Conservation (phyloP, 2,329 filamentous ascomycete species). For the Fusarium pseudoanthophilum region DNA sequence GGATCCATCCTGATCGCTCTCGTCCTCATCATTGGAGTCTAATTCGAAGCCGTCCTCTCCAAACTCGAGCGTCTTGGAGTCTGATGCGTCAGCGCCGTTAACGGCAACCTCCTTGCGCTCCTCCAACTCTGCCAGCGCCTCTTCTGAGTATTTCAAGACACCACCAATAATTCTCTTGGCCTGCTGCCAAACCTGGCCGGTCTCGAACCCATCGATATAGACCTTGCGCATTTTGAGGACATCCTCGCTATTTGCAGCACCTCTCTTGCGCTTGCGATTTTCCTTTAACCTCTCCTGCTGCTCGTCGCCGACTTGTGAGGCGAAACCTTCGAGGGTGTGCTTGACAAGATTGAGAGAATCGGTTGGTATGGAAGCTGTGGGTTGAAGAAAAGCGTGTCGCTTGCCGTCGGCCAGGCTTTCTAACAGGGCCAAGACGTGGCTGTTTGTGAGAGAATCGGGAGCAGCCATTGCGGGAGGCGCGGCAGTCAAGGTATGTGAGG, state of each 20-base stretch:
- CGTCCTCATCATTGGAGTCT: slow-evolving; percentile 46
- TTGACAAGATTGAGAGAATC: slow-evolving; percentile 82
- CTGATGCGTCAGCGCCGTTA: slow-evolving; percentile 51
- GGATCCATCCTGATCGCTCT: slow-evolving; percentile 46
- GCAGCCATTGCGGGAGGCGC: slow-evolving; percentile 58
- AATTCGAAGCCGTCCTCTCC: slow-evolving; percentile 48
- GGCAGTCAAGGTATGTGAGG: slow-evolving; percentile 71
- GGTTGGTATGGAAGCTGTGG: slow-evolving; percentile 71
- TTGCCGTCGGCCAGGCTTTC: slow-evolving; percentile 67
- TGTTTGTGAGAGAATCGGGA: slow-evolving; percentile 49
- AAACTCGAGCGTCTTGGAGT: slow-evolving; percentile 42
- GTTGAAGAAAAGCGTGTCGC: slow-evolving; percentile 82
- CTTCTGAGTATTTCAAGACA: slow-evolving; percentile 61
- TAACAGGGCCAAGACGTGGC: slow-evolving; percentile 62
- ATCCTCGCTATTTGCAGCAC: slow-evolving; percentile 59
- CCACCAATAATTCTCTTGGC: slow-evolving; percentile 80
- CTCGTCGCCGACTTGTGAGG: slow-evolving; percentile 76
- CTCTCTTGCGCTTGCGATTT: slow-evolving; percentile 81
- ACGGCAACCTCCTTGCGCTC: slow-evolving; percentile 58
- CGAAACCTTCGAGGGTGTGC: slow-evolving; percentile 80
- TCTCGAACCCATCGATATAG: slow-evolving; percentile 87
- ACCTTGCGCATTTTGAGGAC: slow-evolving; percentile 83
- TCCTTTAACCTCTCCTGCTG: slow-evolving; percentile 76
- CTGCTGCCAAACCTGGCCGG: slow-evolving; percentile 94
- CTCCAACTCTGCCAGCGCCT: slow-evolving; percentile 61